Conservation (phyloP, 2,329 filamentous ascomycete species). For the Clonostachys rosea region DNA sequence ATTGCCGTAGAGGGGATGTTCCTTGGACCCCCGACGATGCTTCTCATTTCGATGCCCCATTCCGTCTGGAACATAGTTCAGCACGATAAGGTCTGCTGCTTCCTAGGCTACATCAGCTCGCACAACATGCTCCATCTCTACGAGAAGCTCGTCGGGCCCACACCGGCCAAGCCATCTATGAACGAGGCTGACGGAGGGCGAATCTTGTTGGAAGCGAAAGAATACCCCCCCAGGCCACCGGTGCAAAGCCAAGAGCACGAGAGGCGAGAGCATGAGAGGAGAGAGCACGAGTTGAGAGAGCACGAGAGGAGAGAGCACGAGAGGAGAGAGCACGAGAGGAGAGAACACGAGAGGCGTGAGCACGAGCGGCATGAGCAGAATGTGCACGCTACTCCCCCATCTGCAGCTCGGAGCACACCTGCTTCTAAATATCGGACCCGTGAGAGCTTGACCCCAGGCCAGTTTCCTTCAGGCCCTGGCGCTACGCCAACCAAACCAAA, state of each 20-base stretch:
- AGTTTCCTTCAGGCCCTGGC: background rate
- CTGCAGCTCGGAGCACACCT: background rate
- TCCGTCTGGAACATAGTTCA: constrained; percentile 60
- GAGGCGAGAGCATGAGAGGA: background rate
- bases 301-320: background rate
- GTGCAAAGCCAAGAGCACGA: background rate
- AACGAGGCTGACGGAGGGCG: constrained; percentile 54
- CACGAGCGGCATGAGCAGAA: background rate
- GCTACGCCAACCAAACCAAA: constrained; percentile 17
- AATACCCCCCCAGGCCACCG: constrained; percentile 20
- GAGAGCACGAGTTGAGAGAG: background rate
- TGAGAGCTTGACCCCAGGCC: background rate
- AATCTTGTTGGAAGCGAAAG: constrained; percentile 49
- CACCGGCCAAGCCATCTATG: constrained; percentile 36
- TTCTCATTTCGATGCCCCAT: constrained; percentile 62
- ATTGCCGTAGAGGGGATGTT: constrained; percentile 66
- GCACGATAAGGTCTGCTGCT: constrained; percentile 63
- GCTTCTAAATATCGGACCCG: background rate
- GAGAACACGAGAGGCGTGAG: too few species aligned
- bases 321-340: too few species aligned
- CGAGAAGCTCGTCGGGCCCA: constrained; percentile 47
- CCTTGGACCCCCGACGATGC: constrained; percentile 60
- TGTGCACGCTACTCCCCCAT: background rate
- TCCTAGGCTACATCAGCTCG: constrained; percentile 60
- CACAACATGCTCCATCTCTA: constrained; percentile 65